Evolutionary conservation across 129 eudicot genomes (phyloP).

Genomic region (Sambucus nigra): DNA sequence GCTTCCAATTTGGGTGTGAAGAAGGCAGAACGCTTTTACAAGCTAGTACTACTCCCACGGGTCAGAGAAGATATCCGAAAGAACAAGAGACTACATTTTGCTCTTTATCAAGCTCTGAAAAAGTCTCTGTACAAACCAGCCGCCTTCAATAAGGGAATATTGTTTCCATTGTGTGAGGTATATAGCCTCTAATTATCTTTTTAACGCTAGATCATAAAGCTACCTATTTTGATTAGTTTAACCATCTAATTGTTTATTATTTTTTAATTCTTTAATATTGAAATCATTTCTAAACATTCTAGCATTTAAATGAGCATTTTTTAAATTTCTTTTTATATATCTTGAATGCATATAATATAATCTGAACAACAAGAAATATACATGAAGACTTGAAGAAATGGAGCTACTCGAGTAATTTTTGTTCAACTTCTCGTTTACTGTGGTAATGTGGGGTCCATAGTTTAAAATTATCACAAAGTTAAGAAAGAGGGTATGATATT

Average conservation of each 20-base stretch:
- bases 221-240: not conserved
- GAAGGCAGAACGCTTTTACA: slow-evolving; percentile 81
- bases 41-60: slow-evolving; percentile 78
- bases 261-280: not conserved
- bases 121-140: slow-evolving; percentile 86
- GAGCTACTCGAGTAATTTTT: no score
- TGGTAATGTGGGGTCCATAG: not conserved
- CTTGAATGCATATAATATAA: not conserved
- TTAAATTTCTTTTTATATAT: not conserved
- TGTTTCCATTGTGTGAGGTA: slow-evolving; percentile 90
- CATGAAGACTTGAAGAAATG: not conserved
- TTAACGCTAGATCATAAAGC: no score
- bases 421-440: not conserved
- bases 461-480: no score
- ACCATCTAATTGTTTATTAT: not conserved
- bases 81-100: slow-evolving; percentile 77
- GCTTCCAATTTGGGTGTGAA: slow-evolving; percentile 86
- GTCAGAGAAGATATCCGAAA: slow-evolving; percentile 79
- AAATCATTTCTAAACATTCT: not conserved
- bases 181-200: not conserved
- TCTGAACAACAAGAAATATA: not conserved
- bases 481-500: no score
- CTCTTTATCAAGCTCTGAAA: slow-evolving; percentile 69
- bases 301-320: not conserved
- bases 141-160: slow-evolving; percentile 84